Evolutionary conservation across 1,139 yeast genomes (phyloP).

Genomic region (Magnusiomyces sp.): DNA sequence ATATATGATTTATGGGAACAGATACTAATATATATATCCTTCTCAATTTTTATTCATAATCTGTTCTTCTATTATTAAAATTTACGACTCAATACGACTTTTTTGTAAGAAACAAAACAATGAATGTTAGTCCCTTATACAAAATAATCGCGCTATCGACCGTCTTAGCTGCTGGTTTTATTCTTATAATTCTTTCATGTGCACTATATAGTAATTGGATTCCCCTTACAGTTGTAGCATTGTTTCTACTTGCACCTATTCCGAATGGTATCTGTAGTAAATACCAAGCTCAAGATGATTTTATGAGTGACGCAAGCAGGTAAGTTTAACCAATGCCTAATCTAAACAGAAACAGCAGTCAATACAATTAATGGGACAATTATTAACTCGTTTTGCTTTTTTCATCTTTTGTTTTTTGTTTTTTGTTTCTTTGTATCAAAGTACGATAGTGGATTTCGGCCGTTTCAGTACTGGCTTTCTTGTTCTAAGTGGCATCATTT

Average conservation of each 20-base stretch:
- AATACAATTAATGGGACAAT: too few relatives aligned
- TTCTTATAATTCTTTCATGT: conserved; percentile 69
- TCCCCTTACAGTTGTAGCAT: conserved; percentile 49
- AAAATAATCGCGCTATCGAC: conserved; percentile 67
- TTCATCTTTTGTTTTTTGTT: too few relatives aligned
- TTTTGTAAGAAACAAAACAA: not conserved
- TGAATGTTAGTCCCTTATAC: conserved; percentile 48
- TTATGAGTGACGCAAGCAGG: conserved; percentile 40
- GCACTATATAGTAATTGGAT: conserved; percentile 70
- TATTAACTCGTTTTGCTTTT: too few relatives aligned
- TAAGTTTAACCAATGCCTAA: too few relatives aligned
- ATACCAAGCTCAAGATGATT: conserved; percentile 37
- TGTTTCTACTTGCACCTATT: conserved; percentile 55
- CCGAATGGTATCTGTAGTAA: conserved; percentile 50
- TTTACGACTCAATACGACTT: not conserved
- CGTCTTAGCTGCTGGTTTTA: conserved; percentile 68
- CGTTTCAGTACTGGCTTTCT: conserved; percentile 61
- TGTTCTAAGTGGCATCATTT: conserved; percentile 54
- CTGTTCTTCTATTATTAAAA: not conserved
- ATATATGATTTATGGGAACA: too few relatives aligned
- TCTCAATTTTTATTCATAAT: too few relatives aligned
- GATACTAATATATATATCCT: too few relatives aligned
- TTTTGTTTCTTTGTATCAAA: too few relatives aligned
- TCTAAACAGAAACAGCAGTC: too few relatives aligned
- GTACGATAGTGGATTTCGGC: conserved; percentile 51